phyloP scores from a whole-genome alignment of 1,139 yeast species.

The Yarrowia galli region DNA sequence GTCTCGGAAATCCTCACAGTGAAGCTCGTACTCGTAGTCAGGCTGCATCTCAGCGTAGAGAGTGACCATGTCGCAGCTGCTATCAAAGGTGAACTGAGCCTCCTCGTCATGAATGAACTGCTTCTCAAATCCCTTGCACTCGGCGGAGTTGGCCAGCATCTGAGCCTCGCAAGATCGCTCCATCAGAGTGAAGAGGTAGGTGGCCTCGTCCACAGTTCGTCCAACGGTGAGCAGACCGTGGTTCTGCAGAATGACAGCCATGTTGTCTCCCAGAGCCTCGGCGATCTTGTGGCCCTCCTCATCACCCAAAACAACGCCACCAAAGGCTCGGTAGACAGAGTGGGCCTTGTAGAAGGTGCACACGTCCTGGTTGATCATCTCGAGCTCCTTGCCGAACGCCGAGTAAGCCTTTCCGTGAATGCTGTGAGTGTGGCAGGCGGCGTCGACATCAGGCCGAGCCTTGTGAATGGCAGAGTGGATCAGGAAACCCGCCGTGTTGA shows the following conservation, averaged over 20 bases:
- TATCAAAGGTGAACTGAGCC: slow-evolving; percentile 71
- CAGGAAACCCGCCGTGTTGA: slow-evolving; percentile 82
- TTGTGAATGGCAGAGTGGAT: slow-evolving; percentile 79
- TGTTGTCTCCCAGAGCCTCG: slow-evolving; percentile 66
- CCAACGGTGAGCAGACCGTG: slow-evolving; percentile 85
- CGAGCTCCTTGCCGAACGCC: slow-evolving; percentile 72
- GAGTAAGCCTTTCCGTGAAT: slow-evolving; percentile 78
- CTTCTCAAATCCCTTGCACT: slow-evolving; percentile 50
- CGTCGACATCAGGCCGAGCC: slow-evolving; percentile 79
- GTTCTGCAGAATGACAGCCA: slow-evolving; percentile 72
- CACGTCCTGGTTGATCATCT: slow-evolving; percentile 82
- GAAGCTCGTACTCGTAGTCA: slow-evolving; percentile 59
- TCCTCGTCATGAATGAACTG: slow-evolving; percentile 64
- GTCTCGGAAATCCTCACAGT: slow-evolving; percentile 36
- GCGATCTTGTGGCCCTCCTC: slow-evolving; percentile 76
- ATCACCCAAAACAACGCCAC: slow-evolving; percentile 81
- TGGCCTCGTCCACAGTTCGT: slow-evolving; percentile 81
- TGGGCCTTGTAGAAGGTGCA: slow-evolving; percentile 73
- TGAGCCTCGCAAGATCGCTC: slow-evolving; percentile 79
- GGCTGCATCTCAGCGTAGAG: slow-evolving; percentile 79
- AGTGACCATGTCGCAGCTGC: slow-evolving; percentile 70
- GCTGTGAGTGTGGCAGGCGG: slow-evolving; percentile 85
- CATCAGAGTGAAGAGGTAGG: slow-evolving; percentile 69
- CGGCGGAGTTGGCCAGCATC: slow-evolving; percentile 66
- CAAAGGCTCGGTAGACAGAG: slow-evolving; percentile 70